These are phyloP conservation scores for Penicillium sp. DNA, from an alignment of 2,329 filamentous ascomycete genomes.

Conservation along the genomic window DNA sequence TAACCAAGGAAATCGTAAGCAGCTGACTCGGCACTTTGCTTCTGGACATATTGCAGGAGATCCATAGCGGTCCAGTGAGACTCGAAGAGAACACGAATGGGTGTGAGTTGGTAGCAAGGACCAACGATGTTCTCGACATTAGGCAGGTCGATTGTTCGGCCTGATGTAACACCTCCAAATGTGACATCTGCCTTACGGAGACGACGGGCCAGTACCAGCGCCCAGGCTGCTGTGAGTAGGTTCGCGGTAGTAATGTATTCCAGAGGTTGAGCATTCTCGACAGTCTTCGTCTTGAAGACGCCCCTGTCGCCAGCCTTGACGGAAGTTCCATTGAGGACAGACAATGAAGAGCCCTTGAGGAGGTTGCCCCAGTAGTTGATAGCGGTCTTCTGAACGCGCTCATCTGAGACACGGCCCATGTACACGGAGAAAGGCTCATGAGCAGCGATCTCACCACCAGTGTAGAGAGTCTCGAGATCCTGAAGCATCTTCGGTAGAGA, in stretches of 20 bases:
- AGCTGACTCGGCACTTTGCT: slow-evolving; percentile 54
- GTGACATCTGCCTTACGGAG: slow-evolving; percentile 54
- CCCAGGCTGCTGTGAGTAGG: slow-evolving; percentile 64
- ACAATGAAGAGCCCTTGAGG: slow-evolving; percentile 53
- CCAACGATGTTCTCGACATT: slow-evolving; percentile 58
- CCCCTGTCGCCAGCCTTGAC: slow-evolving; percentile 23
- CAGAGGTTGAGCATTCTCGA: slow-evolving; percentile 45
- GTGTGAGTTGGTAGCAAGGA: slow-evolving; percentile 57
- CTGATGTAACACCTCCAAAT: slow-evolving; percentile 64
- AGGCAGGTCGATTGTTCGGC: slow-evolving; percentile 57
- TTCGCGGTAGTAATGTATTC: slow-evolving; percentile 60
- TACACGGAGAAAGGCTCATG: slow-evolving; percentile 45
- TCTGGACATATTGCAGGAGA: slow-evolving; percentile 52
- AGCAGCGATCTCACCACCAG: slow-evolving; percentile 28
- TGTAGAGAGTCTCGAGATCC: slow-evolving; percentile 57
- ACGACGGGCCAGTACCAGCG: slow-evolving; percentile 57
- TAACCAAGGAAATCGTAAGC: slow-evolving; percentile 56
- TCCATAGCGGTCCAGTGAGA: slow-evolving; percentile 49
- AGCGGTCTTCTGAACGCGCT: slow-evolving; percentile 48
- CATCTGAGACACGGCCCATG: slow-evolving; percentile 32
- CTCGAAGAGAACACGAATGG: slow-evolving; percentile 57
- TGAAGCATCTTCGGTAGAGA: slow-evolving; percentile 60
- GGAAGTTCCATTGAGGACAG: slow-evolving; percentile 19
- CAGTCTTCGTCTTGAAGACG: slow-evolving; percentile 22
- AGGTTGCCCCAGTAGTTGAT: slow-evolving; percentile 51